A percentile compares a stretch with the other conserved stretches of the same genome.
phyloP scores from a whole-genome alignment of 169 alveolate species.

The Neospora caninum region DNA sequence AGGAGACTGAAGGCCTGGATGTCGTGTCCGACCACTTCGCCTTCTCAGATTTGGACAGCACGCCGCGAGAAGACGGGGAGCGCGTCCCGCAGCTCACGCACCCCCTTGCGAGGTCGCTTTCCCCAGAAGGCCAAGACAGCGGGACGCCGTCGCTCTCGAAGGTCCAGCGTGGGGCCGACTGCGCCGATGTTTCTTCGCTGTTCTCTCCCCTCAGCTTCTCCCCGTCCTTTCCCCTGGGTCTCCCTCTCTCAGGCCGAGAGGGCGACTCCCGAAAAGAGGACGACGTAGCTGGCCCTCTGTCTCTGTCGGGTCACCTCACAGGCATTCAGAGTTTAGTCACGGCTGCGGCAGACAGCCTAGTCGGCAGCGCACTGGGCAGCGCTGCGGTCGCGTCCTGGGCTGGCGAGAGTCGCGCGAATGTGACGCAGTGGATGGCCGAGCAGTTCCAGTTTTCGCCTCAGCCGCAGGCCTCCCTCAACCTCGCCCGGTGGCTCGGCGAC shows the following conservation, averaged over 20 bases:
- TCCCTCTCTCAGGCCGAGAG: background rate
- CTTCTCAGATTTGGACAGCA: background rate
- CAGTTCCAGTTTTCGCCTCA: background rate
- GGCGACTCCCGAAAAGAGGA: background rate
- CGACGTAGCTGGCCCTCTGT: background rate
- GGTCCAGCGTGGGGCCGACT: background rate
- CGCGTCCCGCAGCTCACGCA: background rate
- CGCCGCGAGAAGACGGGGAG: background rate
- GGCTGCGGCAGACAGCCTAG: conserved; percentile 1
- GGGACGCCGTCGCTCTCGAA: background rate
- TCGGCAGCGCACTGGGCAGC: background rate
- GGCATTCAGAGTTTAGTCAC: background rate
- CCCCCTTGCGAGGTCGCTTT: background rate
- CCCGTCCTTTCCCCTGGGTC: background rate
- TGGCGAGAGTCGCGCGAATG: background rate
- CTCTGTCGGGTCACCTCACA: background rate
- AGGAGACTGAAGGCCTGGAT: background rate
- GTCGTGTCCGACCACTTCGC: background rate
- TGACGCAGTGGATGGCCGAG: conserved; percentile 26
- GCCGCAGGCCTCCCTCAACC: background rate
- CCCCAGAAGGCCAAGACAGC: background rate
- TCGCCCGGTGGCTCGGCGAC: conserved; percentile 22
- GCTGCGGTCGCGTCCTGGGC: background rate
- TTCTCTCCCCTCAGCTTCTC: background rate
- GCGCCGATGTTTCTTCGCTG: background rate